Percentiles rank a stretch among this genome's conserved stretches.
phyloP scores from a whole-genome alignment of 2,329 filamentous ascomycete species.

The Endoconidiophora laricicola region DNA sequence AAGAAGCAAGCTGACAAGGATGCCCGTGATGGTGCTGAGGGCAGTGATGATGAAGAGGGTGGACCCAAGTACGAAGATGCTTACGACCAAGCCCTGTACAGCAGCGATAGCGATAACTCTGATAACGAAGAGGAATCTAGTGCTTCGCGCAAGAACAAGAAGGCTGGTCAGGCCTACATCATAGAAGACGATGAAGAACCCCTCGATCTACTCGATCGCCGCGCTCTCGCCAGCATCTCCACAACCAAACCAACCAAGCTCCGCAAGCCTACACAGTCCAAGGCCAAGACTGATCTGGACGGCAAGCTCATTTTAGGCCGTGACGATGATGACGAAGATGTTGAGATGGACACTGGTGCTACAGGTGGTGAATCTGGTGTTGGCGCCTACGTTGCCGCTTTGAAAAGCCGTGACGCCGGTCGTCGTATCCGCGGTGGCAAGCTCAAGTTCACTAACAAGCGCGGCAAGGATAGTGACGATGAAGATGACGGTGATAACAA shows the following conservation, averaged over 20 bases:
- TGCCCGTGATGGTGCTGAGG: constrained; percentile 22
- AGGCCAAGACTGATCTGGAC: constrained; percentile 56
- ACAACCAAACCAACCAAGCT: constrained; percentile 64
- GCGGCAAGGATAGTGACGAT: constrained; percentile 27
- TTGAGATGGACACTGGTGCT: constrained; percentile 49
- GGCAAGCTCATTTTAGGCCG: constrained; percentile 64
- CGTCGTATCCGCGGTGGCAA: constrained; percentile 48
- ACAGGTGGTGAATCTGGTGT: constrained; percentile 37
- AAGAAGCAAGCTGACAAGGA: constrained; percentile 58
- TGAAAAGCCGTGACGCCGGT: constrained; percentile 50
- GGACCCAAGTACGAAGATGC: constrained; percentile 67
- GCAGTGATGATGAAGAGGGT: constrained; percentile 19
- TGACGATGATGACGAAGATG: constrained; percentile 37
- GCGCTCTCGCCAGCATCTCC: constrained; percentile 81
- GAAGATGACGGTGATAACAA: constrained; percentile 35
- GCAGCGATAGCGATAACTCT: constrained; percentile 46
- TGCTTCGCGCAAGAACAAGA: constrained; percentile 26
- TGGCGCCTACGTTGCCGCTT: constrained; percentile 51
- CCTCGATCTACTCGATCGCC: constrained; percentile 78
- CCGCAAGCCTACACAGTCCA: constrained; percentile 38
- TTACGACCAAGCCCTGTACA: constrained; percentile 92
- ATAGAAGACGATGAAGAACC: constrained; percentile 90
- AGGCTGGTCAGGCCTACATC: constrained; percentile 63
- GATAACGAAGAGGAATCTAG: constrained; percentile 28
- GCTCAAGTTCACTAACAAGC: constrained; percentile 55